Conservation (phyloP, 208 protist species). For the Trypanosoma rangeli region DNA sequence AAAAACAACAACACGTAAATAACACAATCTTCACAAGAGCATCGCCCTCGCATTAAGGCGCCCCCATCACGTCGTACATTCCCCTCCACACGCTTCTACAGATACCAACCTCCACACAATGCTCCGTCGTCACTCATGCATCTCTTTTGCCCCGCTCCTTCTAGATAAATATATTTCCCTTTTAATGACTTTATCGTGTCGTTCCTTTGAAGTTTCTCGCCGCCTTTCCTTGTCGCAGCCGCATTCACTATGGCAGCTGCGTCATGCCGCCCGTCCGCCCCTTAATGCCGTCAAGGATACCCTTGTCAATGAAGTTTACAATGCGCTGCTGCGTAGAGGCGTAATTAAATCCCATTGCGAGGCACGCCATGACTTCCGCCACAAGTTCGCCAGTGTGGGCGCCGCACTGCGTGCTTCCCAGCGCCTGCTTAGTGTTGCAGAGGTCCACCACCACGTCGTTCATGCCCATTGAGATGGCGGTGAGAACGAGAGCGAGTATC, state of each 20-base stretch:
- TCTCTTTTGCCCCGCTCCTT: background rate
- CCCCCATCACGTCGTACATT: too few species aligned
- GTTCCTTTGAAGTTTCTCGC: constrained; percentile 10
- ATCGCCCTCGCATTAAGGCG: too few species aligned
- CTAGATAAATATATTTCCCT: constrained; percentile 14
- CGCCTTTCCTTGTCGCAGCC: constrained; percentile 6
- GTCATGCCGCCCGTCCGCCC: constrained; percentile 77
- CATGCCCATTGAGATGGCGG: constrained; percentile 74
- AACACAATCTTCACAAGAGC: too few species aligned
- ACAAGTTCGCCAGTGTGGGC: constrained; percentile 64
- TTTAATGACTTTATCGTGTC: background rate
- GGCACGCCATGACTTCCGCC: constrained; percentile 57
- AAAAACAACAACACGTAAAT: too few species aligned
- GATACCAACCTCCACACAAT: background rate
- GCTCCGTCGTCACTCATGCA: too few species aligned
- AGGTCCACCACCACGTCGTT: constrained; percentile 74
- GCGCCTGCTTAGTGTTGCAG: constrained; percentile 45
- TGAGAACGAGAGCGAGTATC: constrained; percentile 66
- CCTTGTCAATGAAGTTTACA: constrained; percentile 83
- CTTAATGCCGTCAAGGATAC: constrained; percentile 85
- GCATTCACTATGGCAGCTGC: constrained; percentile 49
- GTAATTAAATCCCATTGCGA: constrained; percentile 69
- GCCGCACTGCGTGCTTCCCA: constrained; percentile 40
- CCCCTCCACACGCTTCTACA: background rate
- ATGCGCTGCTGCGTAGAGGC: constrained; percentile 84